Conservation (phyloP, 441 rosid genomes). For the Corymbia citriodora region DNA sequence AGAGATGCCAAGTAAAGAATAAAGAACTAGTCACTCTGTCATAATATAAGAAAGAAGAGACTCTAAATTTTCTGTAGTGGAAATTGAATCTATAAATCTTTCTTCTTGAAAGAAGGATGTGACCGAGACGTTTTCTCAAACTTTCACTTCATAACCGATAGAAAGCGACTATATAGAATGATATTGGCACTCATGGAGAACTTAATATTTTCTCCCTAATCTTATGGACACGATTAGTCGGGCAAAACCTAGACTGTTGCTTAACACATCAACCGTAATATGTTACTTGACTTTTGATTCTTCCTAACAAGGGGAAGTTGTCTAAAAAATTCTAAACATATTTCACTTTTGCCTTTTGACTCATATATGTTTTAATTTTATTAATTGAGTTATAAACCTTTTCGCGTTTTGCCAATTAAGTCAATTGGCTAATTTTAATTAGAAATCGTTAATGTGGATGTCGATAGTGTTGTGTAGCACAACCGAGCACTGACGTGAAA, state of each 20-base stretch:
- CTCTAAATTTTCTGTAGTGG: neutral
- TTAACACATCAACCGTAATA: neutral
- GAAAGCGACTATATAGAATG: neutral
- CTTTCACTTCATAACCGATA: neutral
- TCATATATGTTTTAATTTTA: too few relatives aligned
- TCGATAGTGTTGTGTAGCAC: fast-evolving
- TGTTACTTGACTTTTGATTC: neutral
- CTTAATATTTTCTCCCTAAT: neutral
- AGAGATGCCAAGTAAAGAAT: neutral
- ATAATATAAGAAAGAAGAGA: neutral
- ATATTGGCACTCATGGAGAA: neutral
- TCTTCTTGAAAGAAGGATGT: neutral
- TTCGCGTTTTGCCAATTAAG: too few relatives aligned
- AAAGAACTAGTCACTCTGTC: neutral
- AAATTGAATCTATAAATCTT: neutral
- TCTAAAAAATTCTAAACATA: too few relatives aligned
- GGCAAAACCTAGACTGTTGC: neutral
- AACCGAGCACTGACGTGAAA: too few relatives aligned
- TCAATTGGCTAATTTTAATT: too few relatives aligned
- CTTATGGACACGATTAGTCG: neutral
- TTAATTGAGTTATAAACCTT: too few relatives aligned
- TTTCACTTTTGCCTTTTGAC: too few relatives aligned
- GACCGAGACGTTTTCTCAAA: neutral
- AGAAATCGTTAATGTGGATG: fast-evolving
- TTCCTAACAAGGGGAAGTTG: neutral